These are phyloP conservation scores for Suillus subaureus DNA, from an alignment of 768 basidiomycete genomes.

Conservation along the genomic window DNA sequence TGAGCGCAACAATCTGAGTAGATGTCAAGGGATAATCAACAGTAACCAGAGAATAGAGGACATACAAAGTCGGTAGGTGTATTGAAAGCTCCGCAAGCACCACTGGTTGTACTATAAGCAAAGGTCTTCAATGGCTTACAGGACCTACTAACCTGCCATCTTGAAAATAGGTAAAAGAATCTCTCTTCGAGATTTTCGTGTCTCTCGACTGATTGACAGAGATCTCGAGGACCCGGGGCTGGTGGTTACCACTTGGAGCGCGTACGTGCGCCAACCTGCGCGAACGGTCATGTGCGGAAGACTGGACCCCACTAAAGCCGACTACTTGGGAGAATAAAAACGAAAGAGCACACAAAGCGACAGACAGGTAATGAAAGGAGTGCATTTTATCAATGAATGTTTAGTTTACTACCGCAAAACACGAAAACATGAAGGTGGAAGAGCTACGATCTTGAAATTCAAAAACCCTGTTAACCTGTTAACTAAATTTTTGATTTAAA, in stretches of 20 bases:
- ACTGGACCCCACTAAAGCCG: constrained; percentile 3
- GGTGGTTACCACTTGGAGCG: constrained; percentile 1
- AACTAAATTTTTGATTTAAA: background rate
- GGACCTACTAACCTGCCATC: constrained; percentile 26
- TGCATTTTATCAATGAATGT: constrained; percentile 28
- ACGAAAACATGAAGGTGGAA: constrained; percentile 12
- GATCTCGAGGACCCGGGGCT: constrained; percentile 1
- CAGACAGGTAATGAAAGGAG: constrained; percentile 26
- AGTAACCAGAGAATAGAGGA: background rate
- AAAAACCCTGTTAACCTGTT: background rate
- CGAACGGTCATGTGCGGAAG: constrained; percentile 16
- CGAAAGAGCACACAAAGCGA: constrained; percentile 24
- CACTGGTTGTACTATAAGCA: constrained; percentile 30
- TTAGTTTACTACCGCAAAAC: background rate
- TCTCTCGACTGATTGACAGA: constrained; percentile 18
- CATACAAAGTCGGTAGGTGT: constrained; percentile 30
- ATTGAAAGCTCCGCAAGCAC: constrained; percentile 39
- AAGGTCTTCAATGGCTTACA: background rate
- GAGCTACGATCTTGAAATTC: background rate
- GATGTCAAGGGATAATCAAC: constrained; percentile 2
- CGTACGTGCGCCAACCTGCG: constrained; percentile 13
- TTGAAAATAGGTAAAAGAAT: constrained; percentile 28
- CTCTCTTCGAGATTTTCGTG: constrained; percentile 12
- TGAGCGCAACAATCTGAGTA: constrained; percentile 47
- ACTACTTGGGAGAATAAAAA: constrained; percentile 15